These are phyloP conservation scores for Apiotrichum akiyoshidainum DNA, from an alignment of 1,284 basidiomycete genomes.

Conservation along the genomic window DNA sequence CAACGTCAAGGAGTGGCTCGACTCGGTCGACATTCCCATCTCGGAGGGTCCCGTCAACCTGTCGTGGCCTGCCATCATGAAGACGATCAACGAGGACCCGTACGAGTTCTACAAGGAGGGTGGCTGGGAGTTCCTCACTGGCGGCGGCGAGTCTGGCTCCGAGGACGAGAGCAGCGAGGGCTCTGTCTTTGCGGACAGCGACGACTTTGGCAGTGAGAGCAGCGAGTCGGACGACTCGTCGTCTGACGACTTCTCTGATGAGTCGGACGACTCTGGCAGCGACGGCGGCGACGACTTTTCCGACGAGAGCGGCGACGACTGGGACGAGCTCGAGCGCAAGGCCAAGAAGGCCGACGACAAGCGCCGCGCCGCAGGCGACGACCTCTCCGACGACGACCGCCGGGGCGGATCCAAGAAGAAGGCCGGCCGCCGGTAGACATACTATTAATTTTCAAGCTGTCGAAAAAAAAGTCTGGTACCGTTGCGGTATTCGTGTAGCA, in stretches of 20 bases:
- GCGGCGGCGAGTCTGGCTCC: slow-evolving; percentile 65
- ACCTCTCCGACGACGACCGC: slow-evolving; percentile 37
- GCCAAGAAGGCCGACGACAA: slow-evolving; percentile 57
- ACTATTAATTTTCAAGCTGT: background rate
- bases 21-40: slow-evolving; percentile 94
- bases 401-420: slow-evolving; percentile 37
- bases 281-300: slow-evolving; percentile 53
- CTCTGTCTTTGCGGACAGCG: slow-evolving; percentile 67
- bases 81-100: slow-evolving; percentile 91
- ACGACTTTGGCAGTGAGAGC: slow-evolving; percentile 31
- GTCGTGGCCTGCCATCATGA: slow-evolving; percentile 98
- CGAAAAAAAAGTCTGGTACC: background rate
- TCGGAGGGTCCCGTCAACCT: slow-evolving; percentile 96
- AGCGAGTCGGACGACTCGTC: slow-evolving; percentile 53
- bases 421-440: slow-evolving; percentile 15
- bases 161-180: slow-evolving; percentile 68
- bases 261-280: slow-evolving; percentile 55
- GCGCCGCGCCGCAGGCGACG: slow-evolving; percentile 26
- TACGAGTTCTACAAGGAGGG: slow-evolving; percentile 94
- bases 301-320: slow-evolving; percentile 70
- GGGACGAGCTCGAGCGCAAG: slow-evolving; percentile 91
- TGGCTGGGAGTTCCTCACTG: slow-evolving; percentile 89
- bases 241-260: slow-evolving; percentile 55
- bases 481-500: slow-evolving; percentile 5
- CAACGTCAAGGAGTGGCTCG: slow-evolving; percentile 97